Percentiles rank a stretch among this genome's conserved stretches.
These are phyloP conservation scores for Porpolomopsis calyptriformis DNA, from an alignment of 768 basidiomycete genomes.

Conservation along the genomic window DNA sequence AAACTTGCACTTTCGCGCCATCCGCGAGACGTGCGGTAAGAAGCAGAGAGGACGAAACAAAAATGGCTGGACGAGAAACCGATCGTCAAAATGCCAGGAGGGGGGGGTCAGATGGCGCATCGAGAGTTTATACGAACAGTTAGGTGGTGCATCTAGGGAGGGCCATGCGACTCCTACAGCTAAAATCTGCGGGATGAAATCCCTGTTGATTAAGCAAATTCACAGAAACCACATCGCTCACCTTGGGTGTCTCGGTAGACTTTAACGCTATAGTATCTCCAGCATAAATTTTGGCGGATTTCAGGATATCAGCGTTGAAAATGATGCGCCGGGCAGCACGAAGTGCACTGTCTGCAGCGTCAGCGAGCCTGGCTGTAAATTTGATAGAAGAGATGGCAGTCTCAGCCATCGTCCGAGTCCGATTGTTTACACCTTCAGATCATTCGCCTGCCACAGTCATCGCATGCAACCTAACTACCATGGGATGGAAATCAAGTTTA, in stretches of 20 bases:
- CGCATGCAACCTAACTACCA: neutral
- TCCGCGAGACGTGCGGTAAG: slow-evolving; percentile 49
- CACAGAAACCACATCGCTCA: slow-evolving; percentile 8
- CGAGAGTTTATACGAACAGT: slow-evolving; percentile 38
- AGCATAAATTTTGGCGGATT: slow-evolving; percentile 48
- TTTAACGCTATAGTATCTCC: slow-evolving; percentile 59
- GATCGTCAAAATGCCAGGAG: slow-evolving; percentile 9
- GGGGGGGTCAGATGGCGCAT: too few relatives aligned
- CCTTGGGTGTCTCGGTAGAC: slow-evolving; percentile 27
- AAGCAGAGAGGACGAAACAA: slow-evolving; percentile 44
- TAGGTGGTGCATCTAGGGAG: slow-evolving; percentile 47
- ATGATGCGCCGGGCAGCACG: slow-evolving; percentile 55
- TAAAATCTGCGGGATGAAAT: slow-evolving; percentile 35
- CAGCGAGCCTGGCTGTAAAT: slow-evolving; percentile 32
- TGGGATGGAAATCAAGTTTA: slow-evolving; percentile 1
- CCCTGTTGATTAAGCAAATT: neutral
- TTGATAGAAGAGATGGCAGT: slow-evolving; percentile 22
- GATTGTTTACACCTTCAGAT: neutral
- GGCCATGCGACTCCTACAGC: slow-evolving; percentile 71
- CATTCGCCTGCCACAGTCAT: too few relatives aligned
- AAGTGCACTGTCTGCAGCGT: slow-evolving; percentile 25
- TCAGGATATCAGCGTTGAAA: slow-evolving; percentile 52
- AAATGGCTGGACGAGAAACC: slow-evolving; percentile 33
- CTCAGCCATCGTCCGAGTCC: slow-evolving; percentile 1
- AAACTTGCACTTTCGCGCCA: slow-evolving; percentile 39